phyloP scores from a whole-genome alignment of 257 asterid genomes.

The Paulownia fortunei region DNA sequence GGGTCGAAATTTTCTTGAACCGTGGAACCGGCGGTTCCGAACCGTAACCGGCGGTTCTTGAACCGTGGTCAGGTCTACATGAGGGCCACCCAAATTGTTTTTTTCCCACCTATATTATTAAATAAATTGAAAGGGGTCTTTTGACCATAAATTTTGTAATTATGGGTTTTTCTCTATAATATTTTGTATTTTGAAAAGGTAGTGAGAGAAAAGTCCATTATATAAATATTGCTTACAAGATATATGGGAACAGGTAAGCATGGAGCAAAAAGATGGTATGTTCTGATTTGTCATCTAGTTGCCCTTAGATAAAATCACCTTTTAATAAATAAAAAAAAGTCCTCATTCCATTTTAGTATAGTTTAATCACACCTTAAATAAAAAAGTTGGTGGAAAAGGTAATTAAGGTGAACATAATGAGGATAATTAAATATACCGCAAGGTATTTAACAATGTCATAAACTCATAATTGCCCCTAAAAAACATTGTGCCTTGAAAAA shows the following conservation, averaged over 20 bases:
- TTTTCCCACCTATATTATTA: not conserved
- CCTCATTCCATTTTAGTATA: not conserved
- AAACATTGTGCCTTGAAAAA: no score
- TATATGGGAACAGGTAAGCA: conserved; percentile 42
- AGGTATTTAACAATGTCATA: not conserved
- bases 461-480: no score
- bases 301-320: not conserved
- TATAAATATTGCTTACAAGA: not conserved
- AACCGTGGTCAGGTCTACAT: no score
- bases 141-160: not conserved
- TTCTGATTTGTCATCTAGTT: conserved; percentile 35
- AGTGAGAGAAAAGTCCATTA: not conserved
- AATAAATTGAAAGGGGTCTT: not conserved
- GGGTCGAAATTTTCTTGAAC: no score
- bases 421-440: not conserved
- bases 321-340: no score
- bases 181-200: conserved; percentile 19
- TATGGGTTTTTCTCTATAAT: no score
- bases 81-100: conserved; percentile 4
- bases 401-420: not conserved
- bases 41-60: no score
- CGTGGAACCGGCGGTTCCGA: no score
- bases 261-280: conserved; percentile 33
- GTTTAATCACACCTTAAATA: not conserved
- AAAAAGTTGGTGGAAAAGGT: not conserved